Evolutionary conservation across 2,329 filamentous ascomycete genomes (phyloP), one percentile per base, ranked within the genome.

Genomic region (Aspergillus neotritici): DNA sequence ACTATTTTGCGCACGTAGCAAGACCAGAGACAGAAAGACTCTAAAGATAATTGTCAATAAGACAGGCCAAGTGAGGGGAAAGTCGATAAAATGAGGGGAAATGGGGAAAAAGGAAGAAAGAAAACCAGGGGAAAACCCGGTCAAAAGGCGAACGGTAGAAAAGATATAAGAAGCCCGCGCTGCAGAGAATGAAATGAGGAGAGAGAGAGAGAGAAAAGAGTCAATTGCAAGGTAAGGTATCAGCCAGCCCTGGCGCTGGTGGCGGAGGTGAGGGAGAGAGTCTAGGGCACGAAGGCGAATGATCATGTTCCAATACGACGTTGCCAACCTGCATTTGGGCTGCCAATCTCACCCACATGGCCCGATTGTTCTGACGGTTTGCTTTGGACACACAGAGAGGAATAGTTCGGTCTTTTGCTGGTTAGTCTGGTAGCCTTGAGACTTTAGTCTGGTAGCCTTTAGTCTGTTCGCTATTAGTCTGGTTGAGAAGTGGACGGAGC

Each of bases 211-310:
- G 40, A 35, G 34, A 28, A 37, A 17, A 42, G 33, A 21, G 4
- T 25, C 21, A 8, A 17, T 17, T 17, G 17, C 5, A 17, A 25
- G 21, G 21, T 25, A 25, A n/a, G n/a, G n/a, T 25, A 42, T 42
- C 40, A 42, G 40, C 40, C 40, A 42, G 40, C 40, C 40, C 40
- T 42, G 40, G 36, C 34, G 34, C 21, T 37, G 37, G 46, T 46
- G 46, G 46, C 46, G 43, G 46, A 13, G 35, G 34, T 34, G 41
- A 40, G 25, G 31, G 38, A 33, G 4, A 37, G 33, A 31, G 28
- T 38, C 28, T 14, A 31, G 10, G 36, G 36, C 28, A 29, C 16
- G 15, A 29, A 42, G 28, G 34, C 40, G 32, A 42, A 42, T 42
- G 28, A 32, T 16, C 34, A 31, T 30, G 13, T 34, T 7, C 39